Percentiles rank a stretch among this genome's conserved stretches.
These are phyloP conservation scores for Sugiyamaella qingdaonensis DNA, from an alignment of 805 yeast genomes.

Conservation along the genomic window DNA sequence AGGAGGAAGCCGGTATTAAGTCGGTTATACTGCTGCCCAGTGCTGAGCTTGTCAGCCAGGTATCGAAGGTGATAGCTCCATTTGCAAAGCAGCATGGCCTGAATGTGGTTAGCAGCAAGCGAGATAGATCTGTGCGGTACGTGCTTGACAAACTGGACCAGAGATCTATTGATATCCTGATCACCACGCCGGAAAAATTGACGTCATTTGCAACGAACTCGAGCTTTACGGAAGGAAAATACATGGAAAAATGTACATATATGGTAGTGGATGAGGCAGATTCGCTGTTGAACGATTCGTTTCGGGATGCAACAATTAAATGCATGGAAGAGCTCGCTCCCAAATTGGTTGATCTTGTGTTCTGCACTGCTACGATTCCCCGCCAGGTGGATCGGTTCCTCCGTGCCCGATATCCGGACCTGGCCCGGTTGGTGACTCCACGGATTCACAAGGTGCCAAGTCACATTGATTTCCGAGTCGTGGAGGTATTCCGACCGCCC, in stretches of 20 bases:
- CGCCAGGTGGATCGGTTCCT: conserved; percentile 64
- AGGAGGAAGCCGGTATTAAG: conserved; percentile 36
- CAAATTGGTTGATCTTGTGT: conserved; percentile 57
- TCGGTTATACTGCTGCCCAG: conserved; percentile 85
- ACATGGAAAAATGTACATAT: conserved; percentile 46
- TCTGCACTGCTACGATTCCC: conserved; percentile 91
- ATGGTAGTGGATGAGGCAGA: conserved; percentile 92
- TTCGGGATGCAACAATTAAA: conserved; percentile 59
- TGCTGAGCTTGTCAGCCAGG: conserved; percentile 82
- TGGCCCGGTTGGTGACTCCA: conserved; percentile 68
- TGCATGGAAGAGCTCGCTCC: conserved; percentile 46
- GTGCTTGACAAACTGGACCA: neutral
- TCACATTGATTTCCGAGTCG: conserved; percentile 62
- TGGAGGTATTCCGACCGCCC: conserved; percentile 75
- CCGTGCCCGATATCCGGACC: conserved; percentile 57
- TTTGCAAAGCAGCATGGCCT: neutral
- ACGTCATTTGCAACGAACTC: conserved; percentile 32
- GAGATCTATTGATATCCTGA: conserved; percentile 64
- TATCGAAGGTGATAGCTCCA: conserved; percentile 40
- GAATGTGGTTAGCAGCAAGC: neutral
- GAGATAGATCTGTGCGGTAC: neutral
- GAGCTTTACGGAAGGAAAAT: conserved; percentile 22
- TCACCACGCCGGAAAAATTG: conserved; percentile 82
- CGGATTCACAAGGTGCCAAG: conserved; percentile 80
- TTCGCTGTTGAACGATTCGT: conserved; percentile 78